Conservation (phyloP, 208 protist genomes). For the Leishmania martiniquensis region DNA sequence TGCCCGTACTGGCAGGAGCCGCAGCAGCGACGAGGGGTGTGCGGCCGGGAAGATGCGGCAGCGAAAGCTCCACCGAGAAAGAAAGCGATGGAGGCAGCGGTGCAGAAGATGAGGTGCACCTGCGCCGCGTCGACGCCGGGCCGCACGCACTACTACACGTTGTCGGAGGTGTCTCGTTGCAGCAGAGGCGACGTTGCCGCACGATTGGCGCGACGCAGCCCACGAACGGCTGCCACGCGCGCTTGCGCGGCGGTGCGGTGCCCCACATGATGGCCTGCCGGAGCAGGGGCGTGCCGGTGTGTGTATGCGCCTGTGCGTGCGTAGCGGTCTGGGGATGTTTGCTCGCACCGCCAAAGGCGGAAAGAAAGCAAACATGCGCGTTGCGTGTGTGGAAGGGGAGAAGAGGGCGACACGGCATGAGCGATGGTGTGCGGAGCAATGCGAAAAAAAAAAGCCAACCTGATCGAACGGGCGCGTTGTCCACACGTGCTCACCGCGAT, state of each 20-base stretch:
- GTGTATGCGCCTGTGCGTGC: not conserved
- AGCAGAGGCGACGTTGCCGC: not conserved
- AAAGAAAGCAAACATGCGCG: not conserved
- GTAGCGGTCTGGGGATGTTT: not conserved
- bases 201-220: not conserved
- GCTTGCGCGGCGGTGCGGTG: not conserved
- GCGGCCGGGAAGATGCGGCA: constrained; percentile 20
- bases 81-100: not conserved
- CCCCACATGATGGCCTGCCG: not conserved
- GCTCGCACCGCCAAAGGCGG: not conserved
- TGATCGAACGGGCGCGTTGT: too few species aligned
- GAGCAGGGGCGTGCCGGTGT: not conserved
- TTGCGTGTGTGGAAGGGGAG: too few species aligned
- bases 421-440: too few species aligned
- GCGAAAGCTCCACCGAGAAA: constrained; percentile 24
- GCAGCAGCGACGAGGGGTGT: constrained; percentile 7
- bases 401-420: too few species aligned
- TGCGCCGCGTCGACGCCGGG: not conserved
- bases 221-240: not conserved
- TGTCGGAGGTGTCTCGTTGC: not conserved
- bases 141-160: not conserved
- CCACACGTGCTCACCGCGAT: not conserved
- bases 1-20: not conserved
- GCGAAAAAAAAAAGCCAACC: too few species aligned
- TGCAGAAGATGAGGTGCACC: not conserved